Percentiles rank a stretch among this genome's conserved stretches.
Evolutionary conservation across 164 flowering plant genomes (phyloP).

Genomic region (Saururus chinensis): DNA sequence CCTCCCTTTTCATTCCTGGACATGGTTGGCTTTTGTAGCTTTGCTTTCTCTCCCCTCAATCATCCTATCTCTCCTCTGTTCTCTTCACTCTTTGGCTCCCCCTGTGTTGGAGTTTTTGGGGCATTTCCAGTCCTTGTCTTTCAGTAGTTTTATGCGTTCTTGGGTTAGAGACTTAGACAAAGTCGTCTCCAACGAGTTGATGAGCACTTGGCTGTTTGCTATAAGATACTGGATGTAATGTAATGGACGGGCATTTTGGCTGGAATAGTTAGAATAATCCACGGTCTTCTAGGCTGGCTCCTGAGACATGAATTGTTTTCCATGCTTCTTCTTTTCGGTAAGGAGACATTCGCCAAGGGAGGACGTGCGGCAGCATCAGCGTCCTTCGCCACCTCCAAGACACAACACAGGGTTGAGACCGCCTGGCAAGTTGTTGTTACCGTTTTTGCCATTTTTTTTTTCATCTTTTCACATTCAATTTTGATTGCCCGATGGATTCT

Average conservation of each 20-base stretch:
- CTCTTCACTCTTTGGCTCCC: not conserved
- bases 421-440: not conserved
- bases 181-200: not conserved
- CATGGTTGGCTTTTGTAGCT: not conserved
- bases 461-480: not conserved
- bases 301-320: slow-evolving; percentile 9
- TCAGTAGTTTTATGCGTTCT: no score
- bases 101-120: not conserved
- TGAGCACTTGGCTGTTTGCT: not conserved
- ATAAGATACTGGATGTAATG: not conserved
- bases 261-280: not conserved
- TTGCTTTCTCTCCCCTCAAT: not conserved
- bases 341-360: not conserved
- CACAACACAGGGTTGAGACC: not conserved
- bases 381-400: not conserved
- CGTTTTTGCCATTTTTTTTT: not conserved
- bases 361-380: not conserved
- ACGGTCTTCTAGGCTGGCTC: not conserved
- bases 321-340: slow-evolving; percentile 7
- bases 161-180: no score
- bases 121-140: no score
- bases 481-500: not conserved
- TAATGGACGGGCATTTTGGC: not conserved
- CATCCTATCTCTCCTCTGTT: not conserved
- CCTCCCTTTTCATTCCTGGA: not conserved